Evolutionary conservation across 2,329 filamentous ascomycete species (phyloP).

Genomic region (Neopestalotiopsis sp.): DNA sequence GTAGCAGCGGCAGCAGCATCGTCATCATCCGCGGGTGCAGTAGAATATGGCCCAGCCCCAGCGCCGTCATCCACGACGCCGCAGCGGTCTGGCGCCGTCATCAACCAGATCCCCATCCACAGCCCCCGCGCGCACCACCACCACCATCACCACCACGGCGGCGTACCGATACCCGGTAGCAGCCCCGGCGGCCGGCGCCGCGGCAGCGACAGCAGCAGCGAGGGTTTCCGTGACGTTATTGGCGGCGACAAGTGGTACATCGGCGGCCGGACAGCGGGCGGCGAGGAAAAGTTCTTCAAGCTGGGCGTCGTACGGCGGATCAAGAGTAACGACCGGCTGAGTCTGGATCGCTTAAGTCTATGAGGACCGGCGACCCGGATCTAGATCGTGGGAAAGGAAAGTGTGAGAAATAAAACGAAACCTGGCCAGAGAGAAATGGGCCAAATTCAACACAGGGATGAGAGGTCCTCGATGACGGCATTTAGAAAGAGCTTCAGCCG

Average conservation of each 20-base stretch:
- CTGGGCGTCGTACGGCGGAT: constrained; percentile 76
- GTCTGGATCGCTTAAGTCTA: constrained; percentile 76
- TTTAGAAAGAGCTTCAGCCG: not conserved
- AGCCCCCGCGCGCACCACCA: constrained; percentile 26
- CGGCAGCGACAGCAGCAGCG: constrained; percentile 76
- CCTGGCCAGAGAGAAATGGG: not conserved
- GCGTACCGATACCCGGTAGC: constrained; percentile 30
- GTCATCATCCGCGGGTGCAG: not conserved
- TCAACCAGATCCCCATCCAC: constrained; percentile 37
- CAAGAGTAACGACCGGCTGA: constrained; percentile 75
- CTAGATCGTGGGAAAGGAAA: not conserved
- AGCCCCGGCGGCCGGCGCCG: constrained; percentile 51
- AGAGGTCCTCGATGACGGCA: not conserved
- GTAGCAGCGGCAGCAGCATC: constrained; percentile 3
- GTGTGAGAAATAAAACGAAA: not conserved
- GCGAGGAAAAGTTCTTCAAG: constrained; percentile 85
- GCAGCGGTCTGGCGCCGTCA: constrained; percentile 28
- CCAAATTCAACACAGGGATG: not conserved
- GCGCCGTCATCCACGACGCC: not conserved
- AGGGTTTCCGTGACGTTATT: constrained; percentile 75
- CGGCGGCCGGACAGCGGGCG: constrained; percentile 73
- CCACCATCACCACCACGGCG: constrained; percentile 5
- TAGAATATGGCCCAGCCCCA: too few relatives aligned
- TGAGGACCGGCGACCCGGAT: constrained; percentile 42
- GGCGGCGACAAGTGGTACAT: constrained; percentile 84